Evolutionary conservation across 192 early-diverging fungal species (phyloP).

Genomic region (Pecoramyces ruminantium): DNA sequence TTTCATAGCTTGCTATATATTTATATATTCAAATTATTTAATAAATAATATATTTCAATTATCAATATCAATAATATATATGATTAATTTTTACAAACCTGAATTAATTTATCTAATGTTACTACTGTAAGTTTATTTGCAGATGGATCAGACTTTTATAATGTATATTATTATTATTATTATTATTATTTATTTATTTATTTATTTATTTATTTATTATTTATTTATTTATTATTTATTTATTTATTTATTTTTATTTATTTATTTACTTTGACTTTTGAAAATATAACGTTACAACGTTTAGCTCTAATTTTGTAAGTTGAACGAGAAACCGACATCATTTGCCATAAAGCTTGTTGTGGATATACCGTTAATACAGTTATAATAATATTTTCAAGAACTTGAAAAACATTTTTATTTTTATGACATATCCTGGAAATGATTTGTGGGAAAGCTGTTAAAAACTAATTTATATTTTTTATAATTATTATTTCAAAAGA

Average conservation of each 20-base stretch:
- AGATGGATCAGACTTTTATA: not conserved
- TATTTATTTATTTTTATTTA: not conserved
- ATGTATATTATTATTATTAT: too few relatives aligned
- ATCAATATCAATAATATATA: too few relatives aligned
- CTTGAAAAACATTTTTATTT: slow-evolving; percentile 39
- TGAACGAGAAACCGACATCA: slow-evolving; percentile 55
- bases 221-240: not conserved
- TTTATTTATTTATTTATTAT: too few relatives aligned
- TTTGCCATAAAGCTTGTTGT: slow-evolving; percentile 75
- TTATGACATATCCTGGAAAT: slow-evolving; percentile 69
- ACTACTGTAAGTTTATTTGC: not conserved
- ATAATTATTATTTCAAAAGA: too few relatives aligned
- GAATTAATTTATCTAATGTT: not conserved
- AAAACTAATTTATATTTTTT: slow-evolving; percentile 21
- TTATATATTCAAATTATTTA: not conserved
- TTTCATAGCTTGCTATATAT: slow-evolving; percentile 27
- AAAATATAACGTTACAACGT: slow-evolving; percentile 44
- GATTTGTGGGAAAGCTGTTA: slow-evolving; percentile 70
- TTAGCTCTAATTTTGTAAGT: slow-evolving; percentile 37
- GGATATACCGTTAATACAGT: slow-evolving; percentile 54
- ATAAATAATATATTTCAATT: too few relatives aligned
- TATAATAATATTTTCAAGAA: slow-evolving; percentile 53
- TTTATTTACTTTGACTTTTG: slow-evolving; percentile 29
- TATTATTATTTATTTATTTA: too few relatives aligned
- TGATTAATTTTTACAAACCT: not conserved